Evolutionary conservation across 768 basidiomycete genomes (phyloP).

Genomic region (Tricholomella constricta): DNA sequence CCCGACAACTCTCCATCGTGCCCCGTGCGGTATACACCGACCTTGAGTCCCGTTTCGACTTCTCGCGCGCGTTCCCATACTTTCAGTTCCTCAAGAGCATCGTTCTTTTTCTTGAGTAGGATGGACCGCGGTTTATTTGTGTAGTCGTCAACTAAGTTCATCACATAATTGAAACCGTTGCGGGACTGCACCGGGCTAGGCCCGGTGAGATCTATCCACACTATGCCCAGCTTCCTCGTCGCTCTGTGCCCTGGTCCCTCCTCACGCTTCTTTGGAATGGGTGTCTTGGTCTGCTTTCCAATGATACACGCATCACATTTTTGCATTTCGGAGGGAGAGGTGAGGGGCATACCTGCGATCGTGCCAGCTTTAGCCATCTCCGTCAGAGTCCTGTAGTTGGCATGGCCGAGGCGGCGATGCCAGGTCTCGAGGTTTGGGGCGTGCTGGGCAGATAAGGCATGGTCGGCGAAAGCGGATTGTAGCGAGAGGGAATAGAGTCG

Average conservation of each 20-base stretch:
- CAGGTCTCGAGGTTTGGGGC: constrained; percentile 23
- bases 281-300: constrained; percentile 6
- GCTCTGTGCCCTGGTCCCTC: constrained; percentile 6
- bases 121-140: background rate
- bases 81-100: background rate
- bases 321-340: background rate
- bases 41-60: constrained; percentile 12
- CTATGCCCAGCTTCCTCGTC: background rate
- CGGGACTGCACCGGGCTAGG: background rate
- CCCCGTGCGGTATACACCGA: constrained; percentile 14
- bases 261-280: constrained; percentile 3
- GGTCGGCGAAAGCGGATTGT: constrained; percentile 9
- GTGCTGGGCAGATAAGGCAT: constrained; percentile 12
- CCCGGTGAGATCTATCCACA: constrained; percentile 11
- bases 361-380: constrained; percentile 21
- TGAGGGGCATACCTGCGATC: constrained; percentile 8
- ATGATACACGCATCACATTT: constrained; percentile 9
- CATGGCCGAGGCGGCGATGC: constrained; percentile 30
- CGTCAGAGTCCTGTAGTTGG: constrained; percentile 24
- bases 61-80: constrained; percentile 3
- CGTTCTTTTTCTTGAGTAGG: background rate
- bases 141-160: constrained; percentile 1
- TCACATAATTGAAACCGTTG: background rate
- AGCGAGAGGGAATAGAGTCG: constrained; percentile 21
- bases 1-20: constrained; percentile 27